These are phyloP conservation scores for Mycosphaerella arachidis DNA, from an alignment of 2,329 filamentous ascomycete genomes.

Conservation along the genomic window DNA sequence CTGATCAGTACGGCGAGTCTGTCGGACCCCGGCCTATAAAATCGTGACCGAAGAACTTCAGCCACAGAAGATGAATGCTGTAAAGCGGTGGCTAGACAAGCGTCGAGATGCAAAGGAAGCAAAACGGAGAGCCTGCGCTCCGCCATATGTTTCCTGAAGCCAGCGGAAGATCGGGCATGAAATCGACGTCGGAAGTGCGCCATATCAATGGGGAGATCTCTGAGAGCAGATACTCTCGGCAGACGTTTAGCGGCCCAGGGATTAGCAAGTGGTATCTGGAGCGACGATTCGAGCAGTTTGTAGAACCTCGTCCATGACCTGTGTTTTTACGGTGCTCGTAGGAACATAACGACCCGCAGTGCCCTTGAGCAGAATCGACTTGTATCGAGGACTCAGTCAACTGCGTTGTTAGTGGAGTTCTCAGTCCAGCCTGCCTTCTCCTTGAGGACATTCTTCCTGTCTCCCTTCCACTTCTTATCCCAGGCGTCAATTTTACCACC, in stretches of 20 bases:
- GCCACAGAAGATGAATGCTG: constrained; percentile 6
- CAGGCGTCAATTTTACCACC: constrained; percentile 81
- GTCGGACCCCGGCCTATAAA: constrained; percentile 19
- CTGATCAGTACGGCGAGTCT: constrained; percentile 19
- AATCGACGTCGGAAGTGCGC: not conserved
- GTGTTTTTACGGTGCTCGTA: too few relatives aligned
- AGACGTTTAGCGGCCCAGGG: too few relatives aligned
- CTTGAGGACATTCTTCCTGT: constrained; percentile 65
- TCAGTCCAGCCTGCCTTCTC: constrained; percentile 36
- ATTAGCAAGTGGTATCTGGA: too few relatives aligned
- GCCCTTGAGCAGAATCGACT: not conserved
- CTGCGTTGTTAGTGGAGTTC: constrained; percentile 1
- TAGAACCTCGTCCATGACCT: too few relatives aligned
- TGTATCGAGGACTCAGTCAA: not conserved
- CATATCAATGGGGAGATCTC: not conserved
- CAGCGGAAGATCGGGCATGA: not conserved
- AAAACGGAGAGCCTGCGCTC: constrained; percentile 10
- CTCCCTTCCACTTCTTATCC: constrained; percentile 72
- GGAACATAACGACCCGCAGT: not conserved
- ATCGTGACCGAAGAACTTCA: constrained; percentile 6
- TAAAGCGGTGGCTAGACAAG: constrained; percentile 21
- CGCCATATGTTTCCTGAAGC: constrained; percentile 5
- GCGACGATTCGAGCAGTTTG: too few relatives aligned
- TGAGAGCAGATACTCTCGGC: not conserved
- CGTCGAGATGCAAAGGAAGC: constrained; percentile 15